These are phyloP conservation scores for Pyrenochaeta sp. DNA, from an alignment of 2,329 filamentous ascomycete genomes.

Conservation along the genomic window DNA sequence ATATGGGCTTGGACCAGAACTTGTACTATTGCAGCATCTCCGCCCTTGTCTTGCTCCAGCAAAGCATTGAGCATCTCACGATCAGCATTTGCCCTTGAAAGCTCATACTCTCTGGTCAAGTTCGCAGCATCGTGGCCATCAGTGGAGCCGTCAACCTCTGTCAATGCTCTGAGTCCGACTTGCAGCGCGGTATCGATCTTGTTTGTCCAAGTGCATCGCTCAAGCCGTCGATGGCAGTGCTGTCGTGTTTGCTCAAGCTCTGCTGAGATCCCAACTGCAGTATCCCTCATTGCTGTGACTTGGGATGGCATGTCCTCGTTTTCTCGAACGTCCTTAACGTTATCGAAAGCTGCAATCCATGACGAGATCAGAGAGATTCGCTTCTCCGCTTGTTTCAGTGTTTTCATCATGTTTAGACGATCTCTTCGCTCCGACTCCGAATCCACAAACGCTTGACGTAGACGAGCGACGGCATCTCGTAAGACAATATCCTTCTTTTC, in stretches of 20 bases:
- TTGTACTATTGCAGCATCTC: conserved; percentile 80
- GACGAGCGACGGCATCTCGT: conserved; percentile 79
- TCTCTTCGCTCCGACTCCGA: conserved; percentile 79
- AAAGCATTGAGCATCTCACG: conserved; percentile 80
- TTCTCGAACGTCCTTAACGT: conserved; percentile 75
- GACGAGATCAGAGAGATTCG: conserved; percentile 85
- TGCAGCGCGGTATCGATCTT: conserved; percentile 86
- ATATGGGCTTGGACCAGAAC: conserved; percentile 89
- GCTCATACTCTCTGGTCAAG: conserved; percentile 81
- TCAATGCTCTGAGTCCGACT: conserved; percentile 81
- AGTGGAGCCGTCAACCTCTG: conserved; percentile 69
- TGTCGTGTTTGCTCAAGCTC: conserved; percentile 91
- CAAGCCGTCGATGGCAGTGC: conserved; percentile 84
- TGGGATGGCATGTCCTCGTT: conserved; percentile 71
- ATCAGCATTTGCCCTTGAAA: conserved; percentile 83
- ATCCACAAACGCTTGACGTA: conserved; percentile 85
- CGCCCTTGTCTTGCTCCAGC: conserved; percentile 81
- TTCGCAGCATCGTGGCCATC: conserved; percentile 74
- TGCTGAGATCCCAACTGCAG: conserved; percentile 83
- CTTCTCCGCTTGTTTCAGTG: conserved; percentile 80
- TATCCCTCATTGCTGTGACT: conserved; percentile 76
- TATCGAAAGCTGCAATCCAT: conserved; percentile 93
- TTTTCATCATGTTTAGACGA: conserved; percentile 79
- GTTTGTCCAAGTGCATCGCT: conserved; percentile 85
- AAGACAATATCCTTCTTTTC: conserved; percentile 81